These are phyloP conservation scores for Rhizopogon vesiculosus DNA, from an alignment of 768 basidiomycete genomes.

Conservation along the genomic window DNA sequence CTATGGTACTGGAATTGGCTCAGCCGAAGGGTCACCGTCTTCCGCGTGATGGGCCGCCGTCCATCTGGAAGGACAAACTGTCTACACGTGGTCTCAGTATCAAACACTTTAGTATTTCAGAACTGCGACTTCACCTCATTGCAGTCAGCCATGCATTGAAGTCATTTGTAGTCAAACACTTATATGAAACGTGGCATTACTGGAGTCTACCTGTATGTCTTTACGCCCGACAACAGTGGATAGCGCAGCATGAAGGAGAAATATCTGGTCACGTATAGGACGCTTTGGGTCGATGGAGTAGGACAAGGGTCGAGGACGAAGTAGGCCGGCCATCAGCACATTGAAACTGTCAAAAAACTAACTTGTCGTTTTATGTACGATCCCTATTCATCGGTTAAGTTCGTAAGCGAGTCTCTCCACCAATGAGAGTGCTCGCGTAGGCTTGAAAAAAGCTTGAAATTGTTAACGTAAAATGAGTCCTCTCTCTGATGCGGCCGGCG, in stretches of 20 bases:
- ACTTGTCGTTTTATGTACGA: too few species aligned
- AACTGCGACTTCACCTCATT: slow-evolving; percentile 48
- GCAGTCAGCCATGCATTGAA: slow-evolving; percentile 73
- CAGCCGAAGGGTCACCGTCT: slow-evolving; percentile 29
- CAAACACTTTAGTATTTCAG: neutral
- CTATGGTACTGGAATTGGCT: slow-evolving; percentile 43
- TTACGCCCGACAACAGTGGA: slow-evolving; percentile 67
- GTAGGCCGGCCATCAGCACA: too few species aligned
- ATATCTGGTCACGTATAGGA: slow-evolving; percentile 66
- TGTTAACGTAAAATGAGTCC: too few species aligned
- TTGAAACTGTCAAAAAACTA: too few species aligned
- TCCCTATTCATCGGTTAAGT: too few species aligned
- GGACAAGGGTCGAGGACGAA: slow-evolving; percentile 66
- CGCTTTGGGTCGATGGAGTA: slow-evolving; percentile 74
- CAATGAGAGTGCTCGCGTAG: too few species aligned
- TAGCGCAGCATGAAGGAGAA: slow-evolving; percentile 67
- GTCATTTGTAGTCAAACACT: slow-evolving; percentile 66
- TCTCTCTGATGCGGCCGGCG: too few species aligned
- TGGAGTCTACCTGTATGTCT: slow-evolving; percentile 79
- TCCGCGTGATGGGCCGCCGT: slow-evolving; percentile 29
- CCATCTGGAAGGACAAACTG: slow-evolving; percentile 49
- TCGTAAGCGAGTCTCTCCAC: too few species aligned
- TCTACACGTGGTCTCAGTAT: slow-evolving; percentile 30
- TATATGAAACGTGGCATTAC: slow-evolving; percentile 79
- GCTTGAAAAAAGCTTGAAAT: too few species aligned